These are phyloP conservation scores for Lactarius hengduanensis DNA, from an alignment of 768 basidiomycete genomes.

Conservation along the genomic window DNA sequence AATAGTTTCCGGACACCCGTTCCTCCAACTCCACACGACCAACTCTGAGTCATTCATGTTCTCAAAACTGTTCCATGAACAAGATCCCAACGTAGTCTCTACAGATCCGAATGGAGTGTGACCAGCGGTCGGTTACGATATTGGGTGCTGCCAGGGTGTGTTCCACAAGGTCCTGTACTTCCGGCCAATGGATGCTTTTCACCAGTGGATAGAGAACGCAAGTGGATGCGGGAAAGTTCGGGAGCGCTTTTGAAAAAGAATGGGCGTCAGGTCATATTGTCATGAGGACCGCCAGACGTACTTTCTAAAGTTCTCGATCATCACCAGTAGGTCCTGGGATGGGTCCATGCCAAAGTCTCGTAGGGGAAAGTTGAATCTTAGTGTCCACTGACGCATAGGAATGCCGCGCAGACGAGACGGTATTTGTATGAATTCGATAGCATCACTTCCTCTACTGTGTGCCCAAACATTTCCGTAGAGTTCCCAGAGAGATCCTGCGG, in stretches of 20 bases:
- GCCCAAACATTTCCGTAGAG: conserved; percentile 28
- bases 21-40: conserved; percentile 29
- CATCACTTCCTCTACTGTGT: conserved; percentile 6
- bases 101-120: conserved; percentile 20
- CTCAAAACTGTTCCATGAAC: neutral
- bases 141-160: neutral
- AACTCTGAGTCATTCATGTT: conserved; percentile 2
- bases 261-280: neutral
- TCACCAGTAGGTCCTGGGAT: conserved; percentile 27
- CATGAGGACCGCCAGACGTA: conserved; percentile 31
- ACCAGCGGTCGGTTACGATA: conserved; percentile 5
- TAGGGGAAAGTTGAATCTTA: conserved; percentile 12
- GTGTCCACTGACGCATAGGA: conserved; percentile 22
- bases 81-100: conserved; percentile 26
- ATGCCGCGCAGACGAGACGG: conserved; percentile 26
- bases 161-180: conserved; percentile 18
- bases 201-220: conserved; percentile 20
- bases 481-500: conserved; percentile 15
- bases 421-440: conserved; percentile 20
- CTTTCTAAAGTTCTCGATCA: conserved; percentile 27
- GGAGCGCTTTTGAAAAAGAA: conserved; percentile 7
- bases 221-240: conserved; percentile 11
- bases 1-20: conserved; percentile 20
- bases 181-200: conserved; percentile 16
- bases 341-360: conserved; percentile 30